Evolutionary conservation across 805 yeast species (phyloP).

Genomic region (Schwanniomyces yamadae): DNA sequence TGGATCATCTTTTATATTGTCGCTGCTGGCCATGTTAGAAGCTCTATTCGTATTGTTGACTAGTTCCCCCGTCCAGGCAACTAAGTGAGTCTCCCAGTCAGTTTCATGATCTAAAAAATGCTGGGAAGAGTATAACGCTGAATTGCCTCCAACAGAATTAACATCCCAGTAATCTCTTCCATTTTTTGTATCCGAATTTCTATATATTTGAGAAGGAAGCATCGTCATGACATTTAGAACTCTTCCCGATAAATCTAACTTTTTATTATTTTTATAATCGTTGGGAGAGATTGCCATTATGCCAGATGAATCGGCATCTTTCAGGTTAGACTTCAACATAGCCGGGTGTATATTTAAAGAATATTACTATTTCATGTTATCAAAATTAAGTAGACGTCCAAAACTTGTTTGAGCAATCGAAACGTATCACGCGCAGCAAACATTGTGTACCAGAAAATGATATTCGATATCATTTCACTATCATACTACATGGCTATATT

Average conservation of each 20-base stretch:
- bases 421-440: too few relatives aligned
- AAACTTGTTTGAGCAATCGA: too few relatives aligned
- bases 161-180: slow-evolving; percentile 53
- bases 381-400: too few relatives aligned
- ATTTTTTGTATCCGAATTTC: slow-evolving; percentile 28
- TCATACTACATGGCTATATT: slow-evolving; percentile 3
- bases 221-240: slow-evolving; percentile 66
- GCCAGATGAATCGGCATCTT: slow-evolving; percentile 21
- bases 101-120: slow-evolving; percentile 61
- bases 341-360: too few relatives aligned
- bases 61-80: slow-evolving; percentile 97
- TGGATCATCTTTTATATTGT: slow-evolving; percentile 56
- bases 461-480: too few relatives aligned
- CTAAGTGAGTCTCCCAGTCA: slow-evolving; percentile 82
- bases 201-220: slow-evolving; percentile 61
- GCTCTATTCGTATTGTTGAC: slow-evolving; percentile 25
- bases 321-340: slow-evolving; percentile 9
- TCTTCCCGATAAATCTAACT: slow-evolving; percentile 57
- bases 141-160: slow-evolving; percentile 71
- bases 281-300: slow-evolving; percentile 24
- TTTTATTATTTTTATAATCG: slow-evolving; percentile 24
- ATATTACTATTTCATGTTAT: too few relatives aligned
- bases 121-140: slow-evolving; percentile 79
- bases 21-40: slow-evolving; percentile 16
- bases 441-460: too few relatives aligned